phyloP scores from a whole-genome alignment of 2,329 filamentous ascomycete species.

The Fusarium dlaminii region DNA sequence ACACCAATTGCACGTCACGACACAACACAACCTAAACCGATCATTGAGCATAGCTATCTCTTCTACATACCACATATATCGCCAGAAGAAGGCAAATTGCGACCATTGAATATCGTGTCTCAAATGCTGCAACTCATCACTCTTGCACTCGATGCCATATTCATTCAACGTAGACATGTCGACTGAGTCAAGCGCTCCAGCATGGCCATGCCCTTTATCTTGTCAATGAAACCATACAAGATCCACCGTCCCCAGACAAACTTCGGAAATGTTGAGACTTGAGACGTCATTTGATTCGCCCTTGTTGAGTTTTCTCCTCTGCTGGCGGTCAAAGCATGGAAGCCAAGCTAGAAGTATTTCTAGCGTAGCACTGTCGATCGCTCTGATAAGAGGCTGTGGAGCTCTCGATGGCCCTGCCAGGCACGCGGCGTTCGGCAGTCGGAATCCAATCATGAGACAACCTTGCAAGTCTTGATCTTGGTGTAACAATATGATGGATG shows the following conservation, averaged over 20 bases:
- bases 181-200: slow-evolving; percentile 10
- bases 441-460: slow-evolving; percentile 12
- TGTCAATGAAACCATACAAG: slow-evolving; percentile 12
- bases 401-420: slow-evolving; percentile 1
- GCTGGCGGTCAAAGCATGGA: slow-evolving; percentile 24
- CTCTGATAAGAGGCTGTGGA: slow-evolving; percentile 24
- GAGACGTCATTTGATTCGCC: slow-evolving; percentile 24
- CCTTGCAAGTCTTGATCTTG: not conserved
- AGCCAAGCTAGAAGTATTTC: slow-evolving; percentile 10
- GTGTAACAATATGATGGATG: not conserved
- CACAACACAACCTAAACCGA: not conserved
- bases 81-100: not conserved
- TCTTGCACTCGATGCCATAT: not conserved
- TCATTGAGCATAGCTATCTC: not conserved
- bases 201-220: slow-evolving; percentile 11
- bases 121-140: not conserved
- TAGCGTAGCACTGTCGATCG: slow-evolving; percentile 17
- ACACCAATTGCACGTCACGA: slow-evolving; percentile 27
- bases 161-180: not conserved
- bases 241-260: slow-evolving; percentile 15
- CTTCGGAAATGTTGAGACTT: slow-evolving; percentile 32
- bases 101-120: too few species aligned
- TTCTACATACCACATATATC: not conserved
- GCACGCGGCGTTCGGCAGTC: slow-evolving; percentile 30
- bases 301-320: not conserved